Evolutionary conservation across 23 red algal species (phyloP).

Genomic region (Gracilaria domingensis): DNA sequence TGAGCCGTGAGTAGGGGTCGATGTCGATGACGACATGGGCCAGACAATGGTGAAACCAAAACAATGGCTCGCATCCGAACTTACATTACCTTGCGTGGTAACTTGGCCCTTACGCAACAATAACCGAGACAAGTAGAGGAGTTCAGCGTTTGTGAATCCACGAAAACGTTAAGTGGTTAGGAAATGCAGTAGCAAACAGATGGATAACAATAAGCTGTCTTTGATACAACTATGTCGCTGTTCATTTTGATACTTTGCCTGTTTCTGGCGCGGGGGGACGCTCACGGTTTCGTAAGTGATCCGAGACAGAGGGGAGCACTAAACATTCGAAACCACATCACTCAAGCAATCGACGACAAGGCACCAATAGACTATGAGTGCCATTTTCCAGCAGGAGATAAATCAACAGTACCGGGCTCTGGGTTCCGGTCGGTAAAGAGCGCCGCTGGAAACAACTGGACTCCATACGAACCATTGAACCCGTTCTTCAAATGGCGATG

Average conservation of each 20-base stretch:
- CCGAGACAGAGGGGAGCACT: constrained; percentile 8
- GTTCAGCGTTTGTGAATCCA: neutral
- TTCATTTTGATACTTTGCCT: neutral
- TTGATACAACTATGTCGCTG: neutral
- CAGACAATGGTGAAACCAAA: neutral
- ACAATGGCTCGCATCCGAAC: neutral
- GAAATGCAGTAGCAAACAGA: neutral
- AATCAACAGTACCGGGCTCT: constrained; percentile 38
- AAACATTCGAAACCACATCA: constrained; percentile 25
- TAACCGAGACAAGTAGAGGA: neutral
- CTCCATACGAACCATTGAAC: constrained; percentile 60
- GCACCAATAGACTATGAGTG: constrained; percentile 42
- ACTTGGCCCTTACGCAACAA: neutral
- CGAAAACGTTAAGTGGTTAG: constrained; percentile 8
- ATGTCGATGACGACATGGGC: neutral
- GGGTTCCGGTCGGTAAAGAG: constrained; percentile 39
- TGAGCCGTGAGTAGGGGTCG: neutral
- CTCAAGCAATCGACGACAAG: constrained; percentile 4
- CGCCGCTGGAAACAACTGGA: constrained; percentile 40
- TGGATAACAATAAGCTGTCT: neutral
- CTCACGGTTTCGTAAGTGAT: constrained; percentile 8
- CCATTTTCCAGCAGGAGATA: constrained; percentile 70
- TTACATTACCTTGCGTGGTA: neutral
- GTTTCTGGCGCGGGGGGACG: neutral
- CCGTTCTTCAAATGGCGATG: constrained; percentile 49